Evolutionary conservation across 2,329 filamentous ascomycete species (phyloP).

Genomic region (Beauveria pseudobassiana): DNA sequence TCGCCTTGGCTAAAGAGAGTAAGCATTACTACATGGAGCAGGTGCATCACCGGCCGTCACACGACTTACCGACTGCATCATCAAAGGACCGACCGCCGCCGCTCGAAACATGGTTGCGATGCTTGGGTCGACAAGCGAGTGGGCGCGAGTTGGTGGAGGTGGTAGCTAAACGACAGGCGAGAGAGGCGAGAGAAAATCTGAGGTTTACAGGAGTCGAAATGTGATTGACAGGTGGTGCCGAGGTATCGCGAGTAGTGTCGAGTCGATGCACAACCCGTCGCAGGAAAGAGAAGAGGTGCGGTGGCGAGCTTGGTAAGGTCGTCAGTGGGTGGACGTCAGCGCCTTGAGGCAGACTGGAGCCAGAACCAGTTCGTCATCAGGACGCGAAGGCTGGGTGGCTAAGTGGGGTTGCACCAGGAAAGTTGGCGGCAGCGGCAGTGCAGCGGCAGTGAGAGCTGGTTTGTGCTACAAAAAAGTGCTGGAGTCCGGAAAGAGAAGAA

Average conservation of each 20-base stretch:
- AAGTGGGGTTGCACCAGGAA: slow-evolving; percentile 3
- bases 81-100: slow-evolving; percentile 49
- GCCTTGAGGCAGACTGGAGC: slow-evolving; percentile 6
- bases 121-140: slow-evolving; percentile 10
- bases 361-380: slow-evolving; percentile 11
- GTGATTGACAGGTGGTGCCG: background rate
- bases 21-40: slow-evolving; percentile 12
- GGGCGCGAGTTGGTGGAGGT: background rate
- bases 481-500: background rate
- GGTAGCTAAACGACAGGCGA: background rate
- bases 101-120: slow-evolving; percentile 48
- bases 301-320: slow-evolving; percentile 10
- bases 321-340: slow-evolving; percentile 8
- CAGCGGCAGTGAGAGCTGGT: background rate
- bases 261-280: slow-evolving; percentile 1
- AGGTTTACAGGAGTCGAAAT: background rate
- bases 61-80: slow-evolving; percentile 48
- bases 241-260: background rate
- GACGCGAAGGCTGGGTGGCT: slow-evolving; percentile 8
- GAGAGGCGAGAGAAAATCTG: background rate
- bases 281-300: background rate
- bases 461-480: background rate
- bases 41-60: background rate
- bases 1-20: slow-evolving; percentile 56
- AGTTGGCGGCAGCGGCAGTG: background rate